A percentile compares a stretch with the other conserved stretches of the same genome.
These are phyloP conservation scores for Blastobotrys indianensis DNA, from an alignment of 1,139 yeast genomes.

Conservation along the genomic window DNA sequence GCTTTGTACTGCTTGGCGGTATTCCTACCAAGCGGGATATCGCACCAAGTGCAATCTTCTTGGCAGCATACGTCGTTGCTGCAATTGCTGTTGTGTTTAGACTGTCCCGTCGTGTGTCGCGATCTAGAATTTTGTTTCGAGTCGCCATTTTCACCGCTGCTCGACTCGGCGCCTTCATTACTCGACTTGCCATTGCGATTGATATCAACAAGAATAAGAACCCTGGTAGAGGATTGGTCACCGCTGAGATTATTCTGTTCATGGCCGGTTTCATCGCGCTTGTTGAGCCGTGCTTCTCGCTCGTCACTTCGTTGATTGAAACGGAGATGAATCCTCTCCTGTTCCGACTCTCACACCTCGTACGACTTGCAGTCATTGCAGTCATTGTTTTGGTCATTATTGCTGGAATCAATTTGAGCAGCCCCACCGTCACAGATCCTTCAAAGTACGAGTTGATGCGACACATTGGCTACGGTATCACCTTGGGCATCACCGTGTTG, in stretches of 20 bases:
- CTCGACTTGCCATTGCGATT: constrained; percentile 8
- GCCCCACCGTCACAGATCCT: not conserved
- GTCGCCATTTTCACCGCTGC: constrained; percentile 7
- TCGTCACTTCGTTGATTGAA: constrained; percentile 3
- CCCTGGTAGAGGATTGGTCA: constrained; percentile 2
- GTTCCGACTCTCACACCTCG: not conserved
- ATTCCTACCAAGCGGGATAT: constrained; percentile 9
- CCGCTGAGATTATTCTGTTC: constrained; percentile 10
- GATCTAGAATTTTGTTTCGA: not conserved
- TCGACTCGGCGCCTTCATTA: constrained; percentile 9
- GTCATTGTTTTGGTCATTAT: not conserved
- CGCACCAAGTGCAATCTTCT: constrained; percentile 9
- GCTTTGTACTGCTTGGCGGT: constrained; percentile 10
- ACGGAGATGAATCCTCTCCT: not conserved
- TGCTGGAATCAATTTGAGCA: not conserved
- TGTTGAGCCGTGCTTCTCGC: constrained; percentile 9
- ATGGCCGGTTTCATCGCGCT: constrained; percentile 11
- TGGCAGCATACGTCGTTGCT: constrained; percentile 5
- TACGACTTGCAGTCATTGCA: not conserved
- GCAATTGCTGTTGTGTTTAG: not conserved
- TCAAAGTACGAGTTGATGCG: constrained; percentile 2
- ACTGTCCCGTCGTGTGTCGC: no score
- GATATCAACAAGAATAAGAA: constrained; percentile 1
- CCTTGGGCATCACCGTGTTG: not conserved
- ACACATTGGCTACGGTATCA: constrained; percentile 2